Evolutionary conservation across 495 filamentous ascomycete genomes (phyloP).

Genomic region (Wilcoxina mikolae): DNA sequence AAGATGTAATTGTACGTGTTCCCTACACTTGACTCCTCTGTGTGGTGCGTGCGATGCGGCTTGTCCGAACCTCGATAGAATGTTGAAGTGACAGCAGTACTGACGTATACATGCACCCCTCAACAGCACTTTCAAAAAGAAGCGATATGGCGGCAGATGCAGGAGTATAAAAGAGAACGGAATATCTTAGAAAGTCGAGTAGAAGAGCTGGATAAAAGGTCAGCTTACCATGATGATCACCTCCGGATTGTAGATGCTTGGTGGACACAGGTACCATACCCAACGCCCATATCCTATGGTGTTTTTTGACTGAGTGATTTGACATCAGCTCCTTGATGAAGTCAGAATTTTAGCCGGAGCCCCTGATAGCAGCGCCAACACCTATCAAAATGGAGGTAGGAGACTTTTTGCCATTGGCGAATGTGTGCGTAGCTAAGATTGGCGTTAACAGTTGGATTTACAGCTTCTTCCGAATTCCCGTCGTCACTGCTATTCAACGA

Average conservation of each 20-base stretch:
- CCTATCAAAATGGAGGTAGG: constrained; percentile 42
- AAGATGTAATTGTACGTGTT: constrained; percentile 29
- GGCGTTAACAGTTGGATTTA: constrained; percentile 13
- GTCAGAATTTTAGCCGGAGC: constrained; percentile 52
- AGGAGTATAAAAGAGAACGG: constrained; percentile 87
- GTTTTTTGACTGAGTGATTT: constrained; percentile 21
- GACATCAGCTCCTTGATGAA: constrained; percentile 65
- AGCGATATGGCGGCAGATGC: constrained; percentile 93
- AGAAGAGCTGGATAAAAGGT: constrained; percentile 57
- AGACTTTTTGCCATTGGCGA: constrained; percentile 26
- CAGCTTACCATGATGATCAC: constrained; percentile 76
- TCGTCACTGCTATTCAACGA: constrained; percentile 51
- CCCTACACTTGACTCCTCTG: neutral
- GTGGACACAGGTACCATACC: constrained; percentile 64
- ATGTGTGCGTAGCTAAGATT: neutral
- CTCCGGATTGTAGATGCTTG: constrained; percentile 77
- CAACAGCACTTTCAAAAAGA: constrained; percentile 89
- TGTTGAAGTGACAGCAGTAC: neutral
- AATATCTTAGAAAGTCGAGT: constrained; percentile 58
- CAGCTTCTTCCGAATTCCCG: constrained; percentile 38
- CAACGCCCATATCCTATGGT: neutral
- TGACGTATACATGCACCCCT: neutral
- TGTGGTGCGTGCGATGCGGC: neutral
- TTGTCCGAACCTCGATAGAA: neutral
- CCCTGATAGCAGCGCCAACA: constrained; percentile 32